Evolutionary conservation across 768 basidiomycete genomes (phyloP).

Genomic region (Stropharia rugosoannulata): DNA sequence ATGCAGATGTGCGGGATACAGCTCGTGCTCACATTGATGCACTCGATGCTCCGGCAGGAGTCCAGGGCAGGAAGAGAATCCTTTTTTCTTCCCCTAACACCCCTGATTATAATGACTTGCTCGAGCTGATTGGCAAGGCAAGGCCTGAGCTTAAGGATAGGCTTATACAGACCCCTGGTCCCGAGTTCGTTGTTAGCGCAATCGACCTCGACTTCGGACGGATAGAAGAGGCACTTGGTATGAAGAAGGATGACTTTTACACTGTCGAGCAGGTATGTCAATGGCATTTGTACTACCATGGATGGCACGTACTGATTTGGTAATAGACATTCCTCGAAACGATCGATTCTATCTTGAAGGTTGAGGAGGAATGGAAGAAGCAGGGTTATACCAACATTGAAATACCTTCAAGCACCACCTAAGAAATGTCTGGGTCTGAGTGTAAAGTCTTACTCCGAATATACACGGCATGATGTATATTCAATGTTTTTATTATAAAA

Average conservation of each 20-base stretch:
- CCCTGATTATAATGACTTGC: conserved; percentile 11
- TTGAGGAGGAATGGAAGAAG: conserved; percentile 3
- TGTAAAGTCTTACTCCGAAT: too few species aligned
- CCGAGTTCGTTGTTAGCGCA: conserved; percentile 16
- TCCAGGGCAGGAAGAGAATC: conserved; percentile 9
- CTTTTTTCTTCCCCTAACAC: conserved; percentile 7
- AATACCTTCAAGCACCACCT: not conserved
- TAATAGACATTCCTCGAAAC: conserved; percentile 3
- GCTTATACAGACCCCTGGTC: conserved; percentile 19
- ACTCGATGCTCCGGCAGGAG: conserved; percentile 8
- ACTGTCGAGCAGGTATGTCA: conserved; percentile 19
- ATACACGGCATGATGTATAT: too few species aligned
- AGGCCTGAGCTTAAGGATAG: conserved; percentile 30
- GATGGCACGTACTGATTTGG: not conserved
- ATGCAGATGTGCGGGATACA: conserved; percentile 36
- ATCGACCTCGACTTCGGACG: conserved; percentile 27
- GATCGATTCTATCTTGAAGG: not conserved
- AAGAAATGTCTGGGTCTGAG: too few species aligned
- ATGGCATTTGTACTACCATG: not conserved
- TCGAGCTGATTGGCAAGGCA: conserved; percentile 25
- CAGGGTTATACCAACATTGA: not conserved
- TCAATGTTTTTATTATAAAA: too few species aligned
- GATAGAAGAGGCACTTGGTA: conserved; percentile 30
- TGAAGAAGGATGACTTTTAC: conserved; percentile 31
- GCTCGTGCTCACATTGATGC: conserved; percentile 35